Percentiles rank a stretch among this genome's conserved stretches.
phyloP scores from a whole-genome alignment of 2,329 filamentous ascomycete species.

The Ophiostoma australiae region DNA sequence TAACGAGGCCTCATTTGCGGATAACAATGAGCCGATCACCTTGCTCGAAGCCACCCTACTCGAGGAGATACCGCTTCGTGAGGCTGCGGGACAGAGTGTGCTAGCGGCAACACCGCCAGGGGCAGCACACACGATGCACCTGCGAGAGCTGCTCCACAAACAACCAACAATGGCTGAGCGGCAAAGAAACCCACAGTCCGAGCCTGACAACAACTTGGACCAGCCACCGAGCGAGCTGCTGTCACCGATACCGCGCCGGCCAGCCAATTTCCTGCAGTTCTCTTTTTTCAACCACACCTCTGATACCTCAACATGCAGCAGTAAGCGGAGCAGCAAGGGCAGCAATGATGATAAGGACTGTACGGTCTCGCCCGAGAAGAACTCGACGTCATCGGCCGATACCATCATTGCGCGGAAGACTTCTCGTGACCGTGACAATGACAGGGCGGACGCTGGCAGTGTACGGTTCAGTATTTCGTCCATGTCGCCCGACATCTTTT shows the following conservation, averaged over 20 bases:
- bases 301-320: not conserved
- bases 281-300: not conserved
- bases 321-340: not conserved
- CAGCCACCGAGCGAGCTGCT: not conserved
- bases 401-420: not conserved
- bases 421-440: not conserved
- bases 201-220: not conserved
- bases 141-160: not conserved
- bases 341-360: not conserved
- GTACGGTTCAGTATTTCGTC: not conserved
- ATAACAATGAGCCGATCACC: conserved; percentile 9
- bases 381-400: not conserved
- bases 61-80: not conserved
- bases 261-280: not conserved
- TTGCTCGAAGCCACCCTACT: not conserved
- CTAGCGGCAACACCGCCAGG: not conserved
- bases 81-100: not conserved
- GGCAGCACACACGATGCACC: not conserved
- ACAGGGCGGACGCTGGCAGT: not conserved
- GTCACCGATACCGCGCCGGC: conserved; percentile 11
- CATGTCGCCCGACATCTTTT: not conserved
- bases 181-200: not conserved
- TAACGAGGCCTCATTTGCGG: not conserved
- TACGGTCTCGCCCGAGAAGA: not conserved
- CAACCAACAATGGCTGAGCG: not conserved